Evolutionary conservation across 2,329 filamentous ascomycete species (phyloP).

Genomic region (Aspergillus versicolor): DNA sequence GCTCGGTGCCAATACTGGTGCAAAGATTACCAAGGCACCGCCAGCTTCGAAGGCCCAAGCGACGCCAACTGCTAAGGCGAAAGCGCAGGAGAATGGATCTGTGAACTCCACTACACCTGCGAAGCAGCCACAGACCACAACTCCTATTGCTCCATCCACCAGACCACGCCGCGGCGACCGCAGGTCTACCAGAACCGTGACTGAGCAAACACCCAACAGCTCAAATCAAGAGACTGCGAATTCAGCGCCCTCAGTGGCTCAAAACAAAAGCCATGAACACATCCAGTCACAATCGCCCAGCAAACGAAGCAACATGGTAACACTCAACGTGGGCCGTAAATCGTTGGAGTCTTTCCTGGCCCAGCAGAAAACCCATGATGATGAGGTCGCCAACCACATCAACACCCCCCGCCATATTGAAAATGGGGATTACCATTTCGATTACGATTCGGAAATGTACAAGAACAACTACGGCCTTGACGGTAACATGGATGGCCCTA

Average conservation of each 20-base stretch:
- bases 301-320: constrained; percentile 16
- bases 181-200: constrained; percentile 6
- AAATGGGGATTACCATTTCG: constrained; percentile 18
- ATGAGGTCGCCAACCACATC: constrained; percentile 11
- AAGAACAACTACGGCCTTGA: constrained; percentile 22
- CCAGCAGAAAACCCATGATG: background rate
- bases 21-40: constrained; percentile 8
- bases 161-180: constrained; percentile 16
- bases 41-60: background rate
- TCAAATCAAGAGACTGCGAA: constrained; percentile 1
- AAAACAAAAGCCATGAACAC: background rate
- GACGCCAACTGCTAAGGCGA: background rate
- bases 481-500: constrained; percentile 19
- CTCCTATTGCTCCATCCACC: constrained; percentile 1
- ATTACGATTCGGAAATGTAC: constrained; percentile 23
- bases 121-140: constrained; percentile 3
- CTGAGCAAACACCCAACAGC: background rate
- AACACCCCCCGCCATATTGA: constrained; percentile 14
- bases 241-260: background rate
- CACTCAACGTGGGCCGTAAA: constrained; percentile 17
- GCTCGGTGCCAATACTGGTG: background rate
- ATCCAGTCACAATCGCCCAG: constrained; percentile 2
- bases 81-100: background rate
- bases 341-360: constrained; percentile 5
- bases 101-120: constrained; percentile 11